phyloP scores from a whole-genome alignment of 2,329 filamentous ascomycete genomes.

The Parasarocladium wereldwijsianum region DNA sequence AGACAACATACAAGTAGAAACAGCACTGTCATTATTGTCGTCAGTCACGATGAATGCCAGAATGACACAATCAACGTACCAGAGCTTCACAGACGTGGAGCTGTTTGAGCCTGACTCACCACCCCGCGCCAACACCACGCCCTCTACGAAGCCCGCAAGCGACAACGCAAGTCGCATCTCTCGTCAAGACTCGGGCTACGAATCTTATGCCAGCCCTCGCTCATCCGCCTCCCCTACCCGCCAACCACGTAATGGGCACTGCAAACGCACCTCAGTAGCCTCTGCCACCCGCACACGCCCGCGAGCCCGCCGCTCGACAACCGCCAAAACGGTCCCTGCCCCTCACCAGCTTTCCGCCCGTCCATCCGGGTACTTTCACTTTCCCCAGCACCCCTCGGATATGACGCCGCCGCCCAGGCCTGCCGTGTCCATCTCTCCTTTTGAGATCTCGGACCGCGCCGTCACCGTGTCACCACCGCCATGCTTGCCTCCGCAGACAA shows the following conservation, averaged over 20 bases:
- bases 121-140: constrained; percentile 9
- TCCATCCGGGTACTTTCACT: too few species aligned
- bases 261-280: constrained; percentile 19
- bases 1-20: too few species aligned
- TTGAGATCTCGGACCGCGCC: constrained; percentile 1
- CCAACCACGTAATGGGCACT: constrained; percentile 14
- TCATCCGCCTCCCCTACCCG: constrained; percentile 20
- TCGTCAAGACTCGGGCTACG: constrained; percentile 45
- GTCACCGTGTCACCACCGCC: constrained; percentile 10
- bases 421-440: constrained; percentile 10
- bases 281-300: constrained; percentile 9
- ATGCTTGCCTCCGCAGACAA: constrained; percentile 34
- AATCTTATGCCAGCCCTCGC: constrained; percentile 28
- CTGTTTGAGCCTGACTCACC: constrained; percentile 25
- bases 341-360: too few species aligned
- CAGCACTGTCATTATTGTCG: too few species aligned
- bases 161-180: constrained; percentile 26
- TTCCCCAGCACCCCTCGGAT: constrained; percentile 1
- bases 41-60: too few species aligned
- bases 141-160: constrained; percentile 5
- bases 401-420: constrained; percentile 24
- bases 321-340: background rate
- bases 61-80: constrained; percentile 27
- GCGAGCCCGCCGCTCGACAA: constrained; percentile 3
- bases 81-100: constrained; percentile 38